Evolutionary conservation across 2,329 filamentous ascomycete genomes (phyloP).

Genomic region (Capronia americana): DNA sequence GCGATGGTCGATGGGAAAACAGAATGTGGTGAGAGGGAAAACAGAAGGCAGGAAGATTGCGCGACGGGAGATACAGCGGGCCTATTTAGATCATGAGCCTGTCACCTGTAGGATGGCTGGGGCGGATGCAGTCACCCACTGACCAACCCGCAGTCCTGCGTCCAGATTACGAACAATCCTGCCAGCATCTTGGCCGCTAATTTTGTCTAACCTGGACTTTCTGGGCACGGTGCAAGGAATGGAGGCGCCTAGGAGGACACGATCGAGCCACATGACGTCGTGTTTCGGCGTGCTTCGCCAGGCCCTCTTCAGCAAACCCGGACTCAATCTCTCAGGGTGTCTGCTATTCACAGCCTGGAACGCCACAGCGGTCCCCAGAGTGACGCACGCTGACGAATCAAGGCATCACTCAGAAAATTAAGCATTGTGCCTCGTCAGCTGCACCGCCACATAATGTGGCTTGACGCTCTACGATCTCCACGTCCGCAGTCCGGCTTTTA

Average conservation of each 20-base stretch:
- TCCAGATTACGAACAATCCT: constrained; percentile 19
- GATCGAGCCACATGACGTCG: constrained; percentile 25
- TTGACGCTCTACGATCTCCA: not conserved
- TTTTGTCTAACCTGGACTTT: constrained; percentile 11
- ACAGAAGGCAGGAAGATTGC: constrained; percentile 16
- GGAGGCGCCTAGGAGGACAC: too few relatives aligned
- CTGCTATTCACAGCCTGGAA: not conserved
- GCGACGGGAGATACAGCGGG: constrained; percentile 9
- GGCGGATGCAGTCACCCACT: constrained; percentile 17
- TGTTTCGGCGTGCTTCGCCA: constrained; percentile 2
- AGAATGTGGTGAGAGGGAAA: not conserved
- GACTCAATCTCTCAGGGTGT: not conserved
- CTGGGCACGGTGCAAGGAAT: constrained; percentile 11
- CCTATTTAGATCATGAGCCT: constrained; percentile 15
- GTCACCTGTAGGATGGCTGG: constrained; percentile 12
- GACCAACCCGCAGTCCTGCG: constrained; percentile 8
- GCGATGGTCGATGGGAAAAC: constrained; percentile 1
- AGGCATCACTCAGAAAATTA: not conserved
- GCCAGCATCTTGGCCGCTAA: constrained; percentile 12
- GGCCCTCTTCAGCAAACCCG: not conserved
- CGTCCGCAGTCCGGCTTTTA: not conserved
- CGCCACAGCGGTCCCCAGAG: constrained; percentile 8
- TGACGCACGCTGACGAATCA: not conserved
- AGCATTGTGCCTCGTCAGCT: constrained; percentile 3
- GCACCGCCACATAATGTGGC: constrained; percentile 19